Base-by-base conservation (phyloP, 371 early-diverging fungal species). In the Parasitella parasitica region DNA sequence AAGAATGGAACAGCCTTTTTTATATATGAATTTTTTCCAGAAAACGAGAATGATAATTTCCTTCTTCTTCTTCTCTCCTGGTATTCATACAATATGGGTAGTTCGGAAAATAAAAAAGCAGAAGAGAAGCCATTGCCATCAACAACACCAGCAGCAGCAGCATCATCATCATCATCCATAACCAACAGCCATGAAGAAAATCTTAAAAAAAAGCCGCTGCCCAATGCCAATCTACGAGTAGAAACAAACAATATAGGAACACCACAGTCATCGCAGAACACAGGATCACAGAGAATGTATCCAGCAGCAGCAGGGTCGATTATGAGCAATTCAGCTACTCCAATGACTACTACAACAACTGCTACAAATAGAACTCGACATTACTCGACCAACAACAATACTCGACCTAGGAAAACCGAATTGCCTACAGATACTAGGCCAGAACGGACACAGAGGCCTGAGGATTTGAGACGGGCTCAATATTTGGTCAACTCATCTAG, bases 401-500 rank as follows among this genome's bases (percentile, higher is more conserved):
- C 11, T 11, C n/a, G 49, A 18, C 16, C 36, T 13, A 38, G 54
- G 15, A 30, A 13, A 32, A 20, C 37, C 3, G 54, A 64, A 22
- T 35, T 57, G 13, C 53, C 64, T 18, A 43, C 57, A 5, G 59
- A 64, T 35, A 59, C 41, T 20, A 28, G 60, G 35, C 57, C 61
- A 15, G 57, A 60, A 15, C 3, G 53, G 28, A 39, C 28, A 37
- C 59, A 65, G 27, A 35, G 59, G 16, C 56, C 60, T 7, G 65
- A 65, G 50, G 65, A 65, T 41, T 26, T 65, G 16, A 54, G 49
- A 48, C 54, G 65, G 50, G 65, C 65, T 12, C 59, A 59, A 35
- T 65, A 65, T 27, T 28, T 64, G 20, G 28, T 39, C 13, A 38
- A 51, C 28, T 20, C 36, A 5, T 22, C 30, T 38, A 26, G 37